Evolutionary conservation across 768 basidiomycete species (phyloP).

Genomic region (Boletus rubescentipes): DNA sequence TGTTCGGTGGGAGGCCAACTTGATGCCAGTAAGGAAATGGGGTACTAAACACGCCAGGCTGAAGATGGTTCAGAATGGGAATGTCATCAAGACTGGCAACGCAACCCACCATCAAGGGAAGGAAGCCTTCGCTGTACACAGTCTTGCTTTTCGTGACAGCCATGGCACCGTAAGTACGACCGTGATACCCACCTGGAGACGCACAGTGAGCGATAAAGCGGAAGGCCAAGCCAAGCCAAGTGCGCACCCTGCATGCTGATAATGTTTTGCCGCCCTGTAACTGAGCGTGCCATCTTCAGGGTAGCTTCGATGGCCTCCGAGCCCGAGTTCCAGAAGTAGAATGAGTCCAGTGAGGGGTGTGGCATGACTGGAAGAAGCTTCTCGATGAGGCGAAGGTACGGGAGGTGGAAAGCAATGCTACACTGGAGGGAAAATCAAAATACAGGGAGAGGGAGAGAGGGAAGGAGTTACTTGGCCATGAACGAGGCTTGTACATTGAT

Average conservation of each 20-base stretch:
- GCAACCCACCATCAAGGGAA: conserved; percentile 75
- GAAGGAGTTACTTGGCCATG: conserved; percentile 63
- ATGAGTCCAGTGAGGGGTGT: conserved; percentile 84
- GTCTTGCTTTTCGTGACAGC: conserved; percentile 94
- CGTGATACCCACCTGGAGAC: conserved; percentile 75
- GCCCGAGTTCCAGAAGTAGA: conserved; percentile 98
- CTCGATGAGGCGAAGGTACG: conserved; percentile 86
- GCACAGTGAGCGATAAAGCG: conserved; percentile 1
- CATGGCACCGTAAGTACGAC: conserved; percentile 91
- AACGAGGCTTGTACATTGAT: conserved; percentile 79
- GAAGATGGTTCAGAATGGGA: conserved; percentile 1
- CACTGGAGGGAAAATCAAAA: conserved; percentile 51
- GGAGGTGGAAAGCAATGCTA: conserved; percentile 84
- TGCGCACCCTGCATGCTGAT: conserved; percentile 81
- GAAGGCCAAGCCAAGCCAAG: background rate
- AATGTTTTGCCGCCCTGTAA: conserved; percentile 84
- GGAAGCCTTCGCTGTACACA: conserved; percentile 74
- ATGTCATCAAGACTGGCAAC: background rate
- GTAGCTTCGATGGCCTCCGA: conserved; percentile 91
- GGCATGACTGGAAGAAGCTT: conserved; percentile 88
- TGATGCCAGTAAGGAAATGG: conserved; percentile 97
- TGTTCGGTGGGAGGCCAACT: conserved; percentile 53
- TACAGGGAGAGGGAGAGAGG: background rate
- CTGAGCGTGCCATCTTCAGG: conserved; percentile 78
- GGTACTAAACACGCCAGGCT: conserved; percentile 82